Base-by-base conservation (phyloP, 1,284 basidiomycete genomes). In the Apiotrichum siamense region DNA sequence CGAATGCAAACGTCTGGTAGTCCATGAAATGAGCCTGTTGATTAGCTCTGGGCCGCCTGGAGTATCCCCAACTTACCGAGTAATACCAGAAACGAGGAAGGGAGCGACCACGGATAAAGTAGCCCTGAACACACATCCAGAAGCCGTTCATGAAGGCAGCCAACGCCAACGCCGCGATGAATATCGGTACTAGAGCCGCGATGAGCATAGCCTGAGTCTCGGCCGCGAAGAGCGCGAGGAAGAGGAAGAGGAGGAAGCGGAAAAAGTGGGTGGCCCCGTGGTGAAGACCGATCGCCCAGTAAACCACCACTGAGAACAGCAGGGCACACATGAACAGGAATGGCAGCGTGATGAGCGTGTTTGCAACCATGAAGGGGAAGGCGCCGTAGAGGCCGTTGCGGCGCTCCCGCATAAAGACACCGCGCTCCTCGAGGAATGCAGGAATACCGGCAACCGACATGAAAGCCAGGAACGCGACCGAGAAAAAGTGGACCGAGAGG, bases 401-500 rank as follows among this genome's bases (percentile, higher is more conserved):
- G 5, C 70, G 50, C 55, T 77, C 76, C 42, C 74, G 69, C 10
- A 65, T 39, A 49, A 75, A 69, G 3, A 75, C 74, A 6, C 61
- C 46, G 4, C 73, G 66, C 49, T 77, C 76, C 52, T 77, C 76
- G 45, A 77, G 62, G 52, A 61, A 79, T 1, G 55, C 39, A 4
- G 55, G 55, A 33, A 57, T 57, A 27, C 60, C 74, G 4, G 75
- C 73, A 15, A 77, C 76, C 12, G 62, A 52, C 72, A 64, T 76
- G 64, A 84, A 83, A 9, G 78, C 78, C 4, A 83, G 66, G 67
- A 84, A 83, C 0, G 82, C 82, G 31, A 82, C 80, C 35, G 77
- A 77, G 64, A 76, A 81, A 62, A 81, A 80, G 60, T 78, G 62
- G 5, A 67, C 70, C 18, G 63, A 64, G 6, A 69, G 61, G 17